Conservation (phyloP, 768 basidiomycete species). For the Naganishia randhawae region DNA sequence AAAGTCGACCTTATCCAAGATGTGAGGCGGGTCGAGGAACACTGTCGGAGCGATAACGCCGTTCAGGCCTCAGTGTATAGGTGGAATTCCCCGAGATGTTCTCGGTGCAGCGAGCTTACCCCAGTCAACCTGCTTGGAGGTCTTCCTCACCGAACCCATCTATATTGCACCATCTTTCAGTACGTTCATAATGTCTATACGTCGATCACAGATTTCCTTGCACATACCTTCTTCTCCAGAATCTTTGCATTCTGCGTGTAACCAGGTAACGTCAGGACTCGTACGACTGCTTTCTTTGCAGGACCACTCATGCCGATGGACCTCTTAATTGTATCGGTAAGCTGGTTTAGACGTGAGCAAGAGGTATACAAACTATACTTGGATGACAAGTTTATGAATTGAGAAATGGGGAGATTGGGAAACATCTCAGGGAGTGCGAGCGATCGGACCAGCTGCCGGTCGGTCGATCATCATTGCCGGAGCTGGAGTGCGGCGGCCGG, state of each 20-base stretch:
- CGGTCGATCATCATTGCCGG: background rate
- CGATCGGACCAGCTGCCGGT: background rate
- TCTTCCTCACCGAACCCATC: constrained; percentile 46
- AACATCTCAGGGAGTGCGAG: background rate
- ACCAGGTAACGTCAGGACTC: constrained; percentile 45
- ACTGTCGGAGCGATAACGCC: background rate
- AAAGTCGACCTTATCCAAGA: constrained; percentile 48
- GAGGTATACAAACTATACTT: background rate
- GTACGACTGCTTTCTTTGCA: constrained; percentile 16
- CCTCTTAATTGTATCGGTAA: background rate
- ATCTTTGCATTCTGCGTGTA: constrained; percentile 49
- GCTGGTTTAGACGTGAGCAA: background rate
- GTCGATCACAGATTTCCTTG: background rate
- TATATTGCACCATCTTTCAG: constrained; percentile 13
- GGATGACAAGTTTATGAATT: too few relatives aligned
- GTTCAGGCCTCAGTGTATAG: background rate
- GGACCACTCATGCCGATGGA: background rate
- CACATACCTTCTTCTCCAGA: constrained; percentile 42
- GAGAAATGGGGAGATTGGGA: background rate
- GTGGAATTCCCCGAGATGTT: background rate
- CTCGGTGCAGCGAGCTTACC: background rate
- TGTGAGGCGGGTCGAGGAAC: constrained; percentile 46
- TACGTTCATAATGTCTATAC: background rate
- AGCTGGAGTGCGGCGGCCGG: background rate
- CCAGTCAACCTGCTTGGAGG: constrained; percentile 42